A percentile compares a stretch with the other conserved stretches of the same genome.
phyloP scores from a whole-genome alignment of 345 rosid genomes.

The Eucalyptus decipiens region DNA sequence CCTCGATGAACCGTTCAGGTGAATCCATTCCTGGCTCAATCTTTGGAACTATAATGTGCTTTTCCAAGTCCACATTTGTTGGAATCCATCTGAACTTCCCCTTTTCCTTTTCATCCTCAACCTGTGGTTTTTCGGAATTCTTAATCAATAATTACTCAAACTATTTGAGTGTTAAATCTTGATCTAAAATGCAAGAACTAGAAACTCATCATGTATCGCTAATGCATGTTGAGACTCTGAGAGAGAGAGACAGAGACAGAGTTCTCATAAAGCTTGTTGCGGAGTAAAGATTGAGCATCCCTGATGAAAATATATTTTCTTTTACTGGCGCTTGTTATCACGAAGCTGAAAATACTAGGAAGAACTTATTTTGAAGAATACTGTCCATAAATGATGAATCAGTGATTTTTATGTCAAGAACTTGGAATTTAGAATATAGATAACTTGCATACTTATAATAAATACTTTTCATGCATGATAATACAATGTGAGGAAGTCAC shows the following conservation, averaged over 20 bases:
- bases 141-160: neutral
- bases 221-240: neutral
- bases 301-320: neutral
- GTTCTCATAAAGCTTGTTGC: neutral
- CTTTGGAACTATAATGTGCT: constrained; percentile 16
- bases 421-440: neutral
- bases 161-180: neutral
- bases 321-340: neutral
- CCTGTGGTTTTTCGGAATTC: neutral
- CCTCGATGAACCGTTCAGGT: constrained; percentile 14
- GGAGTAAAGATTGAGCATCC: neutral
- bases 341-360: neutral
- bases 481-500: neutral
- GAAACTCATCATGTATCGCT: neutral
- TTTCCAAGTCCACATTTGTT: constrained; percentile 18
- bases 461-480: neutral
- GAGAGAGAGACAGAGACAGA: neutral
- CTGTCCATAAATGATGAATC: neutral
- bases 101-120: constrained; percentile 1
- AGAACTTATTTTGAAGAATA: neutral
- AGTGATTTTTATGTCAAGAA: neutral
- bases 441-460: neutral
- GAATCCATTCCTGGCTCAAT: constrained; percentile 1
- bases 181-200: neutral
- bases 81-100: constrained; percentile 23